These are phyloP conservation scores for Nannochloropsis granulata DNA, from an alignment of 108 stramenopile species.

Conservation along the genomic window DNA sequence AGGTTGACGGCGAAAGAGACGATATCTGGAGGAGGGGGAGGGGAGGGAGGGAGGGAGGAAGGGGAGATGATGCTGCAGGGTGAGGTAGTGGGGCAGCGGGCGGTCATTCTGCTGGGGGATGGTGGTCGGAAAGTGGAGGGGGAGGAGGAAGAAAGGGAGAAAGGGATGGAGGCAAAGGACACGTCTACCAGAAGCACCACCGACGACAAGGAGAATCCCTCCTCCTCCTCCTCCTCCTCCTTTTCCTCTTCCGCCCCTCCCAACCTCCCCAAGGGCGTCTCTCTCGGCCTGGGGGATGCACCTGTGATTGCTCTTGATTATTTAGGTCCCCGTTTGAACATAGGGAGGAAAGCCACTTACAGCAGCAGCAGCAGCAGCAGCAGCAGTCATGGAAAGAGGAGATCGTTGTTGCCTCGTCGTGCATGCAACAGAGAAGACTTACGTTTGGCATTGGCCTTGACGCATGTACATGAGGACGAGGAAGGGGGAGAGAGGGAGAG, in stretches of 20 bases:
- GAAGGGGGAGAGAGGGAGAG: background rate
- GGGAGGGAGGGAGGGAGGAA: too few relatives aligned
- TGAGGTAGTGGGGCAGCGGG: background rate
- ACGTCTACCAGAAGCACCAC: too few relatives aligned
- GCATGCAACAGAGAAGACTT: background rate
- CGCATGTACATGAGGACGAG: background rate
- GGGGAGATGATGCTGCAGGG: background rate
- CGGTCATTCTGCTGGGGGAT: background rate
- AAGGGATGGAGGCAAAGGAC: too few relatives aligned
- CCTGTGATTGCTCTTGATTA: background rate
- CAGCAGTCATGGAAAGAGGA: too few relatives aligned
- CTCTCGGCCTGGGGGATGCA: background rate
- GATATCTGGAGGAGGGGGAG: too few relatives aligned
- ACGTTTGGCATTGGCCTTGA: background rate
- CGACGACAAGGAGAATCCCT: too few relatives aligned
- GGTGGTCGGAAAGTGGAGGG: background rate
- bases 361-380: background rate
- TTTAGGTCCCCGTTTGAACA: background rate
- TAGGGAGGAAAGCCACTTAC: background rate
- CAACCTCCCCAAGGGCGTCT: background rate
- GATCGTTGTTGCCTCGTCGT: background rate
- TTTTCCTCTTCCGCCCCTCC: background rate
- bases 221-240: too few relatives aligned
- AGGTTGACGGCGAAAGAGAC: background rate
- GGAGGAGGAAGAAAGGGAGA: too few relatives aligned